Base-by-base conservation (phyloP, 768 basidiomycete species). In the Tremella fuciformis region DNA sequence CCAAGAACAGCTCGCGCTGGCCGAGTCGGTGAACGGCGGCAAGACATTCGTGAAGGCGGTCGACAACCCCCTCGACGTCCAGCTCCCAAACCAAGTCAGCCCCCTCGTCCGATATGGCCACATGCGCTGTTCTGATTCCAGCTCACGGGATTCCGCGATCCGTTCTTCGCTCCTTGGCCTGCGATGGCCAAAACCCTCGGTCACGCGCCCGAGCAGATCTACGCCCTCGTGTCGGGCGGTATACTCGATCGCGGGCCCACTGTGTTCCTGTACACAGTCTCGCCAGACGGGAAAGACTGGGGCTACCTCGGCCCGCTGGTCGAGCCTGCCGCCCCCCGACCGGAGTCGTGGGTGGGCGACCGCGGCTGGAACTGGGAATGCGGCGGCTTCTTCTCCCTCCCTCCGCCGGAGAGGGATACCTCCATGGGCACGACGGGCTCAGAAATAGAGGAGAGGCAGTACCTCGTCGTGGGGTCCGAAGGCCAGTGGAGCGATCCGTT, bases 131-230 rank as follows among this genome's bases (percentile, higher is more conserved):
- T 34, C 29, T 34, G 29, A 34, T 11, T 34, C 29, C 29, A 34
- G 29, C 29, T 34, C 44, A 57, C 55, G 25, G 55, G 55, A 7
- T 57, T 44, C 46, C 11, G 55, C 15, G 55, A 57, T 25, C 55
- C 55, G 1, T 48, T 50, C 37, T 16, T 57, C n/a, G 47, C 39
- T 21, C 34, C 46, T 11, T 57, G 25, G 8, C 22, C 21, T n/a
- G 26, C 55, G 15, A 13, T 57, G 7, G 55, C 47, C 24, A 3
- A 6, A 13, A 19, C 19, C 26, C 15, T 16, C 16, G 29, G 29
- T 34, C 24, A 57, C 13, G 6, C n/a, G 1, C 19, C 42, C 13
- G 25, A 42, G 13, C 19, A 19, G 40, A 46, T 41, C 24, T 57
- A 57, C 37, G 21, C 21, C 24, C 24, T 57, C 44, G n/a, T 57